These are phyloP conservation scores for Mycena maculata DNA, from an alignment of 768 basidiomycete genomes.

Conservation along the genomic window DNA sequence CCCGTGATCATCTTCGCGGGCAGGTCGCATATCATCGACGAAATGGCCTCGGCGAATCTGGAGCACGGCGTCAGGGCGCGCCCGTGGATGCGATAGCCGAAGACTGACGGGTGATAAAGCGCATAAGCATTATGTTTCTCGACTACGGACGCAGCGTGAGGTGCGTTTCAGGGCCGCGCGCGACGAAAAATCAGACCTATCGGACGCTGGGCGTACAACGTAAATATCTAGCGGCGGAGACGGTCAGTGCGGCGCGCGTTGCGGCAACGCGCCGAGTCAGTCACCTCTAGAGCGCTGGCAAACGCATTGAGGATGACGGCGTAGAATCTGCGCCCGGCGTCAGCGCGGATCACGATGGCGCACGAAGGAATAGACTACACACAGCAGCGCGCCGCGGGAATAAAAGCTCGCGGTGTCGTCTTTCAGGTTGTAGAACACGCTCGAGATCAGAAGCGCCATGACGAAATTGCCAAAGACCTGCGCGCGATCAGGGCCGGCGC, in stretches of 20 bases:
- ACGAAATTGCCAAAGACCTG: too few relatives aligned
- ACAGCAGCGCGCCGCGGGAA: conserved; percentile 53
- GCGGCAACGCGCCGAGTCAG: background rate
- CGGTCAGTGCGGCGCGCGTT: background rate
- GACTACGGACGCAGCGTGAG: too few relatives aligned
- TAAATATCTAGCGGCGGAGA: conserved; percentile 37
- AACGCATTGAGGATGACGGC: conserved; percentile 53
- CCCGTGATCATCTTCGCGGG: conserved; percentile 43
- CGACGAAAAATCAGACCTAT: too few relatives aligned
- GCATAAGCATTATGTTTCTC: conserved; percentile 56
- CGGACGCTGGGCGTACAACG: conserved; percentile 44
- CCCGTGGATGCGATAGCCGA: too few relatives aligned
- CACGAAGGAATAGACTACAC: too few relatives aligned
- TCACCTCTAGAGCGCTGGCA: conserved; percentile 45
- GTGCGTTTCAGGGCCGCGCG: too few relatives aligned
- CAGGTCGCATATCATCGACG: conserved; percentile 52
- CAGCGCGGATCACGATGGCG: too few relatives aligned
- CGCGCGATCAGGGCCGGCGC: background rate
- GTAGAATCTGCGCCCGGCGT: too few relatives aligned
- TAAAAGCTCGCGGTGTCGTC: conserved; percentile 54
- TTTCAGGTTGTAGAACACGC: conserved; percentile 55
- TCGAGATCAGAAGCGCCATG: conserved; percentile 38
- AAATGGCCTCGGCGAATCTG: conserved; percentile 50
- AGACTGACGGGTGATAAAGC: conserved; percentile 49
- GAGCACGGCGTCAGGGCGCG: background rate